phyloP scores from a whole-genome alignment of 495 filamentous ascomycete species.

The Penicillium cosmopolitanum region DNA sequence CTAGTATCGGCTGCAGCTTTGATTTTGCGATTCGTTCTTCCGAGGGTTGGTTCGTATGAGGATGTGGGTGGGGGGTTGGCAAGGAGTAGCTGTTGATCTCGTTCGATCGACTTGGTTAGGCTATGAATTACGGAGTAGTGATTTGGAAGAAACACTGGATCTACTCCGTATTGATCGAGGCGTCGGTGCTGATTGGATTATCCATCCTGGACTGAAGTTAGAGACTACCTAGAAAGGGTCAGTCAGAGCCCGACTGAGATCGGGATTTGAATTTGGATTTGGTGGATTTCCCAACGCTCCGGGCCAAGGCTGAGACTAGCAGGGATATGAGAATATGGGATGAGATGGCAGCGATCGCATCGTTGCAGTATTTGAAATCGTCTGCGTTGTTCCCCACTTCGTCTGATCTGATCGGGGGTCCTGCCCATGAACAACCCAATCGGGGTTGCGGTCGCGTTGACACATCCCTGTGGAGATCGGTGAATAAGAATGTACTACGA shows the following conservation, averaged over 20 bases:
- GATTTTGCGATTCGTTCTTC: no score
- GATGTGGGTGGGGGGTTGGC: no score
- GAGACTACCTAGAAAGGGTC: neutral
- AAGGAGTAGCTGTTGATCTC: no score
- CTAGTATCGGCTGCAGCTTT: no score
- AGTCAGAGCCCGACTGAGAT: neutral
- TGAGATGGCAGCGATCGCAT: slow-evolving; percentile 5
- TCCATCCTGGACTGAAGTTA: neutral
- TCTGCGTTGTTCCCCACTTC: neutral
- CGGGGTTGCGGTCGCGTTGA: slow-evolving; percentile 7
- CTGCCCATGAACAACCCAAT: neutral
- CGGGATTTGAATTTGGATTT: slow-evolving; percentile 1
- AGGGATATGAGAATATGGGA: slow-evolving; percentile 14
- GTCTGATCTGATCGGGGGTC: neutral
- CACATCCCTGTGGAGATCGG: slow-evolving; percentile 21
- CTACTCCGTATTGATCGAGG: no score
- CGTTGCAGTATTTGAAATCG: slow-evolving; percentile 23
- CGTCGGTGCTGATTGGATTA: neutral
- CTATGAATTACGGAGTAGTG: no score
- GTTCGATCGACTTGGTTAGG: no score
- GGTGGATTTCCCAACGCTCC: neutral
- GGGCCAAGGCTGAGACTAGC: slow-evolving; percentile 17
- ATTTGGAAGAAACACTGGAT: no score
- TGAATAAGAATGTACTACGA: neutral
- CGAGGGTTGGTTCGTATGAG: no score